These are phyloP conservation scores for Botrytis sinoallii DNA, from an alignment of 2,329 filamentous ascomycete genomes.

Conservation along the genomic window DNA sequence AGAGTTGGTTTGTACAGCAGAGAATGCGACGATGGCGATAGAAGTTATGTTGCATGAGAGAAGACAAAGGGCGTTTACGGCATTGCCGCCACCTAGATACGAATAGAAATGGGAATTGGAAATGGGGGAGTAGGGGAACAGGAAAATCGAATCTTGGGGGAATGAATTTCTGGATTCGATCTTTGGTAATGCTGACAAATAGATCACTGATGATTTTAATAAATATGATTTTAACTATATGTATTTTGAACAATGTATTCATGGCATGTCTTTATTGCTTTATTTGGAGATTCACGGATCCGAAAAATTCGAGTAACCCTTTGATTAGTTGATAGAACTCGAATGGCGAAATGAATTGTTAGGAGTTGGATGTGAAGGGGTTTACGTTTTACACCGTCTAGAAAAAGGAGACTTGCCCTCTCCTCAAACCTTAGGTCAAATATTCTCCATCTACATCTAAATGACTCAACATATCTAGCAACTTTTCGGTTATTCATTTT, in stretches of 20 bases:
- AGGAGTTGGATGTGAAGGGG: not conserved
- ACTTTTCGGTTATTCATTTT: not conserved
- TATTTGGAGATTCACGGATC: not conserved
- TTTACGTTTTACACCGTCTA: not conserved
- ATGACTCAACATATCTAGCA: not conserved
- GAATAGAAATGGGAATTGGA: not conserved
- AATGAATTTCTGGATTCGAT: not conserved
- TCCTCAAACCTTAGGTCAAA: not conserved
- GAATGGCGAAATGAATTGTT: not conserved
- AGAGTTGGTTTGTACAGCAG: conserved; percentile 16
- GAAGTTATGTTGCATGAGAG: conserved; percentile 22
- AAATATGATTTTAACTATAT: not conserved
- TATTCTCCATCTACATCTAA: not conserved
- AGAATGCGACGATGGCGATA: conserved; percentile 10
- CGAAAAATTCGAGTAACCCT: not conserved
- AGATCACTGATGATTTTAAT: not conserved
- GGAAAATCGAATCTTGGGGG: not conserved
- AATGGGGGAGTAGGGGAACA: not conserved
- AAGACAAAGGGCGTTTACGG: not conserved
- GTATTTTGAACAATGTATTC: not conserved
- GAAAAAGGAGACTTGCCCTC: not conserved
- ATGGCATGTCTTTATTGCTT: not conserved
- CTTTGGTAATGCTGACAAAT: not conserved
- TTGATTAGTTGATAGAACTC: not conserved
- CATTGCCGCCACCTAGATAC: not conserved